phyloP scores from a whole-genome alignment of 495 filamentous ascomycete genomes.

The Trichocladium antarcticum region DNA sequence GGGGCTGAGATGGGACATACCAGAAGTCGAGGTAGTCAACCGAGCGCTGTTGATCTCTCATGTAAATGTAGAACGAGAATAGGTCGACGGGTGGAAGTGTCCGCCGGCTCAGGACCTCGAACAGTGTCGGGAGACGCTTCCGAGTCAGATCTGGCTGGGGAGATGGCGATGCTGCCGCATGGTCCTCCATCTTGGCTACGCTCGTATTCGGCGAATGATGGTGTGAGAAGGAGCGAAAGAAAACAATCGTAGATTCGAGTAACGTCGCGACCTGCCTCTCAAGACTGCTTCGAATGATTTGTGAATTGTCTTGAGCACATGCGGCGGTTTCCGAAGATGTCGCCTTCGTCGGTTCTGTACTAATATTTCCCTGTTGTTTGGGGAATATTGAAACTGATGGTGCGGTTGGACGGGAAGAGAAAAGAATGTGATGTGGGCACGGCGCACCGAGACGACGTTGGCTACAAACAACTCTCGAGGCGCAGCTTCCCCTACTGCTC shows the following conservation, averaged over 20 bases:
- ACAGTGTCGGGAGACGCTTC: conserved; percentile 83
- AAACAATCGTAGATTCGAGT: not conserved
- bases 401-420: not conserved
- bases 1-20: conserved; percentile 37
- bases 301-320: not conserved
- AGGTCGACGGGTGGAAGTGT: conserved; percentile 90
- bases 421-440: conserved; percentile 14
- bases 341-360: too few relatives aligned
- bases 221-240: not conserved
- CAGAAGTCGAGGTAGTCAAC: conserved; percentile 99
- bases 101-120: conserved; percentile 84
- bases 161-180: conserved; percentile 25
- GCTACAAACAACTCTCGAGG: conserved; percentile 5
- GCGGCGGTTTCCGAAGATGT: too few relatives aligned
- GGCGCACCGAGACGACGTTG: conserved; percentile 9
- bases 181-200: conserved; percentile 30
- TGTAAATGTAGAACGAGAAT: conserved; percentile 99
- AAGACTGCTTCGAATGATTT: too few relatives aligned
- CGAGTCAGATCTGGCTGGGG: conserved; percentile 44
- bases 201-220: not conserved
- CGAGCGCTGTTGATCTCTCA: conserved; percentile 94
- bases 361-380: too few relatives aligned
- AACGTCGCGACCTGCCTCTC: not conserved
- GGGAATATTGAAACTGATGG: not conserved
- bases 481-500: conserved; percentile 5